These are phyloP conservation scores for Dothistroma pini DNA, from an alignment of 2,329 filamentous ascomycete species.

Conservation along the genomic window DNA sequence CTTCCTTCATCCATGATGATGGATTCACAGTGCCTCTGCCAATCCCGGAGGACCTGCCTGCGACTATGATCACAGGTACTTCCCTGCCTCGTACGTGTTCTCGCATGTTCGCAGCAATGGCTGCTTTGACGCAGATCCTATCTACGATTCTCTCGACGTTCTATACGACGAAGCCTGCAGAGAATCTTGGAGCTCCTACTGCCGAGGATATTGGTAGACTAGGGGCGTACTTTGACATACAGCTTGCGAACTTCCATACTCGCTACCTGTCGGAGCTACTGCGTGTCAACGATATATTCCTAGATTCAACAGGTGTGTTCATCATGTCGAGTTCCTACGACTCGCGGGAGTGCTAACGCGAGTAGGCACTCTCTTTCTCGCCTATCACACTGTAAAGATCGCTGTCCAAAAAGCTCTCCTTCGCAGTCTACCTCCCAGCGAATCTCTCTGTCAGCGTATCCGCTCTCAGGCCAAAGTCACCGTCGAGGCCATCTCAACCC, in stretches of 20 bases:
- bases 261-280: conserved; percentile 13
- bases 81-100: conserved; percentile 15
- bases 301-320: conserved; percentile 22
- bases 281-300: conserved; percentile 15
- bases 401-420: conserved; percentile 22
- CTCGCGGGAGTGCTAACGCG: neutral
- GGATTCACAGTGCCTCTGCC: conserved; percentile 18
- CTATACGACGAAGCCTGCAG: conserved; percentile 21
- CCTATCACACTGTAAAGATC: conserved; percentile 20
- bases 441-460: conserved; percentile 9
- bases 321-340: too few species aligned
- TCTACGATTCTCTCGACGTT: conserved; percentile 20
- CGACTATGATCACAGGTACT: conserved; percentile 16
- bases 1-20: conserved; percentile 22
- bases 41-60: conserved; percentile 15
- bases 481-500: conserved; percentile 15
- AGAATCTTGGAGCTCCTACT: conserved; percentile 9
- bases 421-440: conserved; percentile 13
- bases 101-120: conserved; percentile 25
- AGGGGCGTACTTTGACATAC: conserved; percentile 19
- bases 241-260: conserved; percentile 17
- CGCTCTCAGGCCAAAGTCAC: conserved; percentile 17
- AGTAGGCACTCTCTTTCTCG: conserved; percentile 20
- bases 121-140: conserved; percentile 23
- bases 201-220: conserved; percentile 12